Evolutionary conservation across 768 basidiomycete species (phyloP).

Genomic region (Psilocybe cubensis): DNA sequence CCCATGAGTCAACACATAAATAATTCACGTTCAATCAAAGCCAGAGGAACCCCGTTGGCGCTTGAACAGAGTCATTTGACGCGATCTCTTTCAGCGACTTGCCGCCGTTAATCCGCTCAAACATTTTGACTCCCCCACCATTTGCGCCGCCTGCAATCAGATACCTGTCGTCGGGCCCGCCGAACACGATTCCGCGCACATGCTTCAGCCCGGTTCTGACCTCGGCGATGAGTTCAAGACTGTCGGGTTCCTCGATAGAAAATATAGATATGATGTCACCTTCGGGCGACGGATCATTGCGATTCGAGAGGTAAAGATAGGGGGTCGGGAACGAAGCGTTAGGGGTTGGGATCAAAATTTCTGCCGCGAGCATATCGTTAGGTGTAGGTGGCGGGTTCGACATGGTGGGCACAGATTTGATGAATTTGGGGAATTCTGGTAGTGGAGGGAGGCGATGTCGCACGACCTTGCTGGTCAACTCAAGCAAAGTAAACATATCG

Average conservation of each 20-base stretch:
- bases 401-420: constrained; percentile 54
- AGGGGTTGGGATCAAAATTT: constrained; percentile 63
- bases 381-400: constrained; percentile 45
- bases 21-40: constrained; percentile 4
- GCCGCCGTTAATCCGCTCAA: constrained; percentile 66
- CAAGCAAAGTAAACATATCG: constrained; percentile 66
- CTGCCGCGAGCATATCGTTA: constrained; percentile 64
- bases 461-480: constrained; percentile 61
- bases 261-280: constrained; percentile 80
- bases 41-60: constrained; percentile 65
- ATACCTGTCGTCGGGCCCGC: constrained; percentile 63
- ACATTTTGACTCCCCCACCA: constrained; percentile 73
- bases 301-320: constrained; percentile 76
- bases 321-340: constrained; percentile 54
- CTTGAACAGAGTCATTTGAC: constrained; percentile 42
- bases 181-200: constrained; percentile 69
- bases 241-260: constrained; percentile 47
- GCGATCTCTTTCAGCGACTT: constrained; percentile 58
- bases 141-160: constrained; percentile 65
- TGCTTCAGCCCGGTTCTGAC: constrained; percentile 73
- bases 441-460: constrained; percentile 56
- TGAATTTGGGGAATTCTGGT: constrained; percentile 41
- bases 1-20: not conserved
- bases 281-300: constrained; percentile 68
- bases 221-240: constrained; percentile 58